Conservation (phyloP, 2,329 filamentous ascomycete genomes). For the Fusarium acutatum region DNA sequence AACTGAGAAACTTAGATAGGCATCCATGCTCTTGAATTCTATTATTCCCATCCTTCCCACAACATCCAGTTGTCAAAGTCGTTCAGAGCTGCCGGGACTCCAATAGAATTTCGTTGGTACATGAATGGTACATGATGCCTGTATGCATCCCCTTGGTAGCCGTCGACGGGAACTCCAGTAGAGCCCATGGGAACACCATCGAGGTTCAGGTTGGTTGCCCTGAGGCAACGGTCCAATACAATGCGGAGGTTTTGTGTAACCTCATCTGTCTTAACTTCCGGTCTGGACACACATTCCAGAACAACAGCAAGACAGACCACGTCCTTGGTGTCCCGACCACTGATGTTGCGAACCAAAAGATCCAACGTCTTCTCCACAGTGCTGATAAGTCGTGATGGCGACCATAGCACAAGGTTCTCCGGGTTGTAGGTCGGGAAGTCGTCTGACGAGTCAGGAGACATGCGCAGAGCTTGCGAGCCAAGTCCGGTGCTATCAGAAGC, state of each 20-base stretch:
- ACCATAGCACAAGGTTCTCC: constrained; percentile 53
- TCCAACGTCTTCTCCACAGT: constrained; percentile 60
- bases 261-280: constrained; percentile 53
- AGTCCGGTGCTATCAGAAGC: constrained; percentile 43
- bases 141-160: constrained; percentile 41
- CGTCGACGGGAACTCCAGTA: constrained; percentile 11
- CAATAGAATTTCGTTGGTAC: constrained; percentile 43
- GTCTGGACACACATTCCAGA: constrained; percentile 54
- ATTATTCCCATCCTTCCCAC: constrained; percentile 52
- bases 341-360: constrained; percentile 55
- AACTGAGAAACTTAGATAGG: neutral
- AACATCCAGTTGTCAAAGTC: constrained; percentile 50
- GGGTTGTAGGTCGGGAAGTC: constrained; percentile 47
- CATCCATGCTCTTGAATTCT: neutral
- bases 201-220: constrained; percentile 53
- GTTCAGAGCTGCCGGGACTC: constrained; percentile 39
- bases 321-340: constrained; percentile 60
- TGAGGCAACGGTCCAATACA: constrained; percentile 56
- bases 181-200: constrained; percentile 45
- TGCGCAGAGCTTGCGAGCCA: constrained; percentile 44
- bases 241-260: constrained; percentile 52
- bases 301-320: constrained; percentile 59
- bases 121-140: constrained; percentile 42
- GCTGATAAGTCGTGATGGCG: constrained; percentile 50
- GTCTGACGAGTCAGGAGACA: constrained; percentile 48